These are phyloP conservation scores for Eimeria zaria DNA, from an alignment of 169 alveolate species.

Conservation along the genomic window DNA sequence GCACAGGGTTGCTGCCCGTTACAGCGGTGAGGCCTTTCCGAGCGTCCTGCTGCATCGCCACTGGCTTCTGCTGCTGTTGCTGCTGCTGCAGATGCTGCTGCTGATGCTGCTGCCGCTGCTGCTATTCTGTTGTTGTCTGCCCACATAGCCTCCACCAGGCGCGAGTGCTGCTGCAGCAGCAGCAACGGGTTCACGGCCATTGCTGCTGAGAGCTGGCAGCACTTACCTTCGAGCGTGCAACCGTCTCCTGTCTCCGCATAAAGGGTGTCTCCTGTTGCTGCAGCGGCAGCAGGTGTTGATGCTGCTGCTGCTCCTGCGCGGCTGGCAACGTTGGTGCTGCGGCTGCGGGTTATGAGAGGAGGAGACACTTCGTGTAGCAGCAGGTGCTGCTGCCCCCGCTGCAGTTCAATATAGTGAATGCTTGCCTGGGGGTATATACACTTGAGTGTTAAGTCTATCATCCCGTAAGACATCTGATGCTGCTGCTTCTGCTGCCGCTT, in stretches of 20 bases:
- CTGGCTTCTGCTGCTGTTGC: conserved; percentile 29
- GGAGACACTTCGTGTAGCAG: conserved; percentile 51
- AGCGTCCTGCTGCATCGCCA: not conserved
- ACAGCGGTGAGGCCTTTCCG: not conserved
- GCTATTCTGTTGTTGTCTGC: conserved; percentile 49
- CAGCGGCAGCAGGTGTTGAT: not conserved
- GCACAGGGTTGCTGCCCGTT: conserved; percentile 20
- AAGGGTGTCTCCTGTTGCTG: conserved; percentile 6
- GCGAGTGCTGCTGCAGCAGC: conserved; percentile 77
- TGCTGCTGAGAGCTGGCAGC: conserved; percentile 37
- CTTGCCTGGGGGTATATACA: conserved; percentile 63
- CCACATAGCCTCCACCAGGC: conserved; percentile 52
- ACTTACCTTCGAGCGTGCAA: not conserved
- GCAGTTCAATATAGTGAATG: conserved; percentile 57
- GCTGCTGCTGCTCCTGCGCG: conserved; percentile 41
- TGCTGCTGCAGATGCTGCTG: conserved; percentile 36
- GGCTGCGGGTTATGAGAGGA: not conserved
- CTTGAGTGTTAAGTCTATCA: conserved; percentile 3
- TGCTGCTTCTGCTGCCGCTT: conserved; percentile 64
- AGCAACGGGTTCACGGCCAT: conserved; percentile 30
- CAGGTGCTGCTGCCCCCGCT: conserved; percentile 63
- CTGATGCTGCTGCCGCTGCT: conserved; percentile 54
- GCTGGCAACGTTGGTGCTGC: conserved; percentile 1
- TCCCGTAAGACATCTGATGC: conserved; percentile 46
- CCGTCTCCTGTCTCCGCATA: conserved; percentile 5